These are phyloP conservation scores for Cryphonectria nitschkei DNA, from an alignment of 2,329 filamentous ascomycete species.

Conservation along the genomic window DNA sequence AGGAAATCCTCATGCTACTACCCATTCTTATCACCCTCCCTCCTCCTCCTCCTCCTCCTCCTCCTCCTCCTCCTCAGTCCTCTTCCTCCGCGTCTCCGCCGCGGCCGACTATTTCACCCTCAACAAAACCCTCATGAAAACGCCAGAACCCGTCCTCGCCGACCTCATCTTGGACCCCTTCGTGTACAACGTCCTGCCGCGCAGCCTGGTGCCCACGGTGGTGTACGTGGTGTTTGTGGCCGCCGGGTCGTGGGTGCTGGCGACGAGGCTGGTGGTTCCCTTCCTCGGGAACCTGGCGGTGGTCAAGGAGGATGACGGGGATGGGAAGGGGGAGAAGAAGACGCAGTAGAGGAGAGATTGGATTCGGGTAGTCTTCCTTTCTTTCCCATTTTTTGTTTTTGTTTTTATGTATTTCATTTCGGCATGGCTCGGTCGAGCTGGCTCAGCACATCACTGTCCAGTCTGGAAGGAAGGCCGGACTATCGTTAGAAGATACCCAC, in stretches of 20 bases:
- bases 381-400: too few relatives aligned
- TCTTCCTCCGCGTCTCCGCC: conserved; percentile 75
- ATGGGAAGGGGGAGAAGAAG: conserved; percentile 42
- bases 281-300: conserved; percentile 35
- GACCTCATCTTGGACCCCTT: conserved; percentile 90
- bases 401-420: too few relatives aligned
- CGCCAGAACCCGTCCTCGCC: conserved; percentile 73
- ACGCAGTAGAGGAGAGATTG: conserved; percentile 35
- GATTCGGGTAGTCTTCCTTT: neutral
- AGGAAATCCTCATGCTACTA: neutral
- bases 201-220: conserved; percentile 73
- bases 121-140: conserved; percentile 73
- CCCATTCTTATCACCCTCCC: neutral
- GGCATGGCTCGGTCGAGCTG: neutral
- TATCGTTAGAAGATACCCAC: neutral
- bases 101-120: conserved; percentile 85
- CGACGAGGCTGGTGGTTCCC: conserved; percentile 39
- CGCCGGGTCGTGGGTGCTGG: conserved; percentile 48
- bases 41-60: conserved; percentile 10
- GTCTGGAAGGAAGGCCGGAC: neutral
- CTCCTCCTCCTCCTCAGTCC: conserved; percentile 48
- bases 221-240: conserved; percentile 69
- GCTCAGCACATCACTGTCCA: neutral
- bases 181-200: conserved; percentile 76
- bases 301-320: conserved; percentile 21